phyloP scores from a whole-genome alignment of 306 rosid species.

The Vicia sativa region DNA sequence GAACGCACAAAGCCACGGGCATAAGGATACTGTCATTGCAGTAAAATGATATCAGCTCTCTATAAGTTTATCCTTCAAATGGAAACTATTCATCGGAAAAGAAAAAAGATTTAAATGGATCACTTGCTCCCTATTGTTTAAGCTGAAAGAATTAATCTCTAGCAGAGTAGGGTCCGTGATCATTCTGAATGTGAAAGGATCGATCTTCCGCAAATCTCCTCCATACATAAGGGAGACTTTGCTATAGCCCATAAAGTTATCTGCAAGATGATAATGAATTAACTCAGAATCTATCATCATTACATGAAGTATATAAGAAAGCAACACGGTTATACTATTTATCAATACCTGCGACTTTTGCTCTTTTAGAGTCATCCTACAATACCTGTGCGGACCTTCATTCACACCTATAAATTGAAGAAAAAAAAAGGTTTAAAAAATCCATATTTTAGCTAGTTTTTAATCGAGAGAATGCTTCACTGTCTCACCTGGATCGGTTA shows the following conservation, averaged over 20 bases:
- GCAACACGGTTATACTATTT: conserved; percentile 14
- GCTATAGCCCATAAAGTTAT: conserved; percentile 91
- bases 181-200: conserved; percentile 50
- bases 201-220: conserved; percentile 82
- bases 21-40: conserved; percentile 68
- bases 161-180: conserved; percentile 74
- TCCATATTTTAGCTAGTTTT: conserved; percentile 34
- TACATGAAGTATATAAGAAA: conserved; percentile 21
- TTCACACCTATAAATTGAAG: conserved; percentile 61
- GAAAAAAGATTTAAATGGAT: conserved; percentile 26
- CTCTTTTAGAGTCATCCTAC: conserved; percentile 60
- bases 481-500: conserved; percentile 72
- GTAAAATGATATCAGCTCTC: neutral
- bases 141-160: conserved; percentile 75
- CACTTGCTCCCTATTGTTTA: conserved; percentile 73
- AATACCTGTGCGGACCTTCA: conserved; percentile 76
- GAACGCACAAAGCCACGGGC: conserved; percentile 38
- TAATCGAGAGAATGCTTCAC: neutral
- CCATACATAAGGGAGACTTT: conserved; percentile 98
- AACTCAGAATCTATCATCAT: conserved; percentile 19
- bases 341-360: conserved; percentile 78
- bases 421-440: conserved; percentile 10
- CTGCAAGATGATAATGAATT: conserved; percentile 47
- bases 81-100: conserved; percentile 9
- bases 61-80: conserved; percentile 21